A percentile compares a stretch with the other conserved stretches of the same genome.
These are phyloP conservation scores for Tricholoma hemisulphureum DNA, from an alignment of 768 basidiomycete genomes.

Conservation along the genomic window DNA sequence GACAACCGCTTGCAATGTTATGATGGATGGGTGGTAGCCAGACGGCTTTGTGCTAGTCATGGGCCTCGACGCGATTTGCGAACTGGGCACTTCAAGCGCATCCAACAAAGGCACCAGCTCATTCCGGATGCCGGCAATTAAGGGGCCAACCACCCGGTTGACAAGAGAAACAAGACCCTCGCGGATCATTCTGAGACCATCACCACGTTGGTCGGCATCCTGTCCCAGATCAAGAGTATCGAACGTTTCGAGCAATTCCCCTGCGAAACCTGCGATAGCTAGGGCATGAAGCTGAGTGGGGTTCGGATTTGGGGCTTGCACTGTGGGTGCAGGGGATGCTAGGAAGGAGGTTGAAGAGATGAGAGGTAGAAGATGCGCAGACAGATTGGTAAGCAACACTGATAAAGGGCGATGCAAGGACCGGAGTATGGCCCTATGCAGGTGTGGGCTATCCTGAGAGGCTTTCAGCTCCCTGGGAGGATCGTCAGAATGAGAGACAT, in stretches of 20 bases:
- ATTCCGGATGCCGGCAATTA: conserved; percentile 58
- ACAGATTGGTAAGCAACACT: conserved; percentile 68
- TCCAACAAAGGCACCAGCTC: conserved; percentile 63
- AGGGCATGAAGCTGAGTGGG: conserved; percentile 71
- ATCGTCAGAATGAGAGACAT: conserved; percentile 1
- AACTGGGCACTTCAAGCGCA: conserved; percentile 52
- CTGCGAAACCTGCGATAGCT: conserved; percentile 65
- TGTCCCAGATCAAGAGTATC: conserved; percentile 63
- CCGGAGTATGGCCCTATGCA: conserved; percentile 69
- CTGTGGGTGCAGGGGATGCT: conserved; percentile 46
- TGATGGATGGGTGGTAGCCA: conserved; percentile 58
- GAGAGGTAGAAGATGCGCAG: conserved; percentile 63
- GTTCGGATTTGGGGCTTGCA: conserved; percentile 53
- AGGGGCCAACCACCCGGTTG: conserved; percentile 62
- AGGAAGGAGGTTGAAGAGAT: conserved; percentile 65
- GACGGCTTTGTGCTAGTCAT: conserved; percentile 30
- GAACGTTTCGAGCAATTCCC: conserved; percentile 70
- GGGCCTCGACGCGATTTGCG: conserved; percentile 27
- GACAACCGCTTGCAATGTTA: conserved; percentile 53
- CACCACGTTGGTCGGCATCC: conserved; percentile 60
- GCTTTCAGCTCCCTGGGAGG: conserved; percentile 64
- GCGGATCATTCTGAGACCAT: conserved; percentile 67
- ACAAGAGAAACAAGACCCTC: conserved; percentile 69
- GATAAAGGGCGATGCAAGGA: conserved; percentile 76
- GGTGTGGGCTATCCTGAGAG: conserved; percentile 58